These are phyloP conservation scores for Geranium incanum DNA, from an alignment of 441 rosid genomes.

Conservation along the genomic window DNA sequence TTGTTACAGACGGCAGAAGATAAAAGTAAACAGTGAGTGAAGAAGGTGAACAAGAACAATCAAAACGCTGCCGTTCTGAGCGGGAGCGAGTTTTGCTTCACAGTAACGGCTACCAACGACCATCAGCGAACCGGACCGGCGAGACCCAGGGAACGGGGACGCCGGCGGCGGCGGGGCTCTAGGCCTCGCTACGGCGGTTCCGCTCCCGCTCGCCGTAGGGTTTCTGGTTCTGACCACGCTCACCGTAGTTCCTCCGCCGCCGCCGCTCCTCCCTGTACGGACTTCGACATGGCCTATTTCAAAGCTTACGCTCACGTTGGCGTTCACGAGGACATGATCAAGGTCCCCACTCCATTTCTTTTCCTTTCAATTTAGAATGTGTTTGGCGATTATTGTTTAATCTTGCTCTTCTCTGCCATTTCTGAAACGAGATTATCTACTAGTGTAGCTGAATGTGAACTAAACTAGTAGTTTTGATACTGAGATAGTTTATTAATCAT, in stretches of 20 bases:
- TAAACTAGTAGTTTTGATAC: neutral
- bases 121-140: slow-evolving; percentile 23
- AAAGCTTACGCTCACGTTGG: slow-evolving; percentile 92
- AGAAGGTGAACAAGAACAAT: neutral
- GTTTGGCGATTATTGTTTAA: neutral
- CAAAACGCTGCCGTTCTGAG: neutral
- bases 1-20: too few relatives aligned
- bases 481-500: too few relatives aligned
- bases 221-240: slow-evolving; percentile 20
- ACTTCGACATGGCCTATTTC: slow-evolving; percentile 86
- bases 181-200: slow-evolving; percentile 22
- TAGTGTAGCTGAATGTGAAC: neutral
- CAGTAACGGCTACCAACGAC: slow-evolving; percentile 40
- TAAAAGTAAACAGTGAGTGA: neutral
- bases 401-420: neutral
- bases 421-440: neutral
- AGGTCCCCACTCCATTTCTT: slow-evolving; percentile 33
- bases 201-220: slow-evolving; percentile 24
- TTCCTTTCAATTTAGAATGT: neutral
- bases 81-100: neutral
- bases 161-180: slow-evolving; percentile 28
- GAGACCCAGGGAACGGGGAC: slow-evolving; percentile 27
- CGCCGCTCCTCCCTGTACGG: slow-evolving; percentile 44
- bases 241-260: slow-evolving; percentile 22
- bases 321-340: slow-evolving; percentile 96